phyloP scores from a whole-genome alignment of 1,139 yeast species.

The Insectozyma bohioensis region DNA sequence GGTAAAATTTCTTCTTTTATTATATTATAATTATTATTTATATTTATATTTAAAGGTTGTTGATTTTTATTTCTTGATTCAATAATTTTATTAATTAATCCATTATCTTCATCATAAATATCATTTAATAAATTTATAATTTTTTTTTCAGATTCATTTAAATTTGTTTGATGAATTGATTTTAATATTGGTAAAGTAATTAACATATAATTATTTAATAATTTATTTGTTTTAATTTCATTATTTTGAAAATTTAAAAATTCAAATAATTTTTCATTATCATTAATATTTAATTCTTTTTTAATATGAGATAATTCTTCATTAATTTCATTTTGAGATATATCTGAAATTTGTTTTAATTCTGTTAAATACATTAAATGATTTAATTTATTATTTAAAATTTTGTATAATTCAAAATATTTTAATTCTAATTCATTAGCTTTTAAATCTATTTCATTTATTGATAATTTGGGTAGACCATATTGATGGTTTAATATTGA shows the following conservation, averaged over 20 bases:
- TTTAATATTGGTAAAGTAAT: conserved; percentile 31
- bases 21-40: conserved; percentile 5
- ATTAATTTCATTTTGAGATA: conserved; percentile 10
- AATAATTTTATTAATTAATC: conserved; percentile 12
- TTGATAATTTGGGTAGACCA: conserved; percentile 25
- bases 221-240: conserved; percentile 24
- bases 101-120: conserved; percentile 14
- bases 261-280: conserved; percentile 20
- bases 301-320: conserved; percentile 12
- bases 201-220: conserved; percentile 27
- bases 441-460: conserved; percentile 16
- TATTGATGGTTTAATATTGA: conserved; percentile 27
- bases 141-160: conserved; percentile 30
- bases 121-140: conserved; percentile 24
- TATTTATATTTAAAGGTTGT: background rate
- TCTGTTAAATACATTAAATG: conserved; percentile 29
- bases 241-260: conserved; percentile 22
- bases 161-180: conserved; percentile 31
- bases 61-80: conserved; percentile 1
- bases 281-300: conserved; percentile 13
- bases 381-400: conserved; percentile 26
- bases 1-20: conserved; percentile 15
- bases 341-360: conserved; percentile 11
- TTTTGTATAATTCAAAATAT: conserved; percentile 22
- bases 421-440: conserved; percentile 18